Evolutionary conservation across 768 basidiomycete species (phyloP).

Genomic region (Piloderma croceum): DNA sequence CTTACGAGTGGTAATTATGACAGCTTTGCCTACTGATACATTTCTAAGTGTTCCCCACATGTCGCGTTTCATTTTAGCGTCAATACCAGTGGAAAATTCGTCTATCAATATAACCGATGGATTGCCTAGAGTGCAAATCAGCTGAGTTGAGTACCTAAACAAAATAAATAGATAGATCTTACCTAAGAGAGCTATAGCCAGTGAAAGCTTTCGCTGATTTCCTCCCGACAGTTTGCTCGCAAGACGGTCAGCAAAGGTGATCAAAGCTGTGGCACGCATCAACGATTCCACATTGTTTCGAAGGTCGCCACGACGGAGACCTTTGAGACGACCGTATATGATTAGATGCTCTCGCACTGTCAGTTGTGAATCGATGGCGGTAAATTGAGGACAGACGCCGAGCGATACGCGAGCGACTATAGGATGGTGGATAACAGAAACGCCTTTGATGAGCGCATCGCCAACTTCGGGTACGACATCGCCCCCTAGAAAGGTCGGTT

Average conservation of each 20-base stretch:
- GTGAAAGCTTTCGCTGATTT: slow-evolving; percentile 69
- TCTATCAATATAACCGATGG: slow-evolving; percentile 76
- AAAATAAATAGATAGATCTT: slow-evolving; percentile 2
- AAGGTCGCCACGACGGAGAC: slow-evolving; percentile 50
- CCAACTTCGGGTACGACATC: slow-evolving; percentile 63
- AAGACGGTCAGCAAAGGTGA: slow-evolving; percentile 59
- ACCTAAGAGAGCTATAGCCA: slow-evolving; percentile 76
- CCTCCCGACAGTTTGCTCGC: slow-evolving; percentile 75
- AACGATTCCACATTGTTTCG: slow-evolving; percentile 49
- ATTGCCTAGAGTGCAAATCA: slow-evolving; percentile 43
- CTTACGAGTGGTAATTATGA: slow-evolving; percentile 68
- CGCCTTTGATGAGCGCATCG: slow-evolving; percentile 61
- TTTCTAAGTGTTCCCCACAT: slow-evolving; percentile 73
- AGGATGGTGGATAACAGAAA: slow-evolving; percentile 61
- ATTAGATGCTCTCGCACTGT: slow-evolving; percentile 73
- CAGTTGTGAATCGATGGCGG: slow-evolving; percentile 72
- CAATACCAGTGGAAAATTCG: slow-evolving; percentile 79
- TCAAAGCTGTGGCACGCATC: slow-evolving; percentile 52
- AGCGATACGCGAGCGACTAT: slow-evolving; percentile 60
- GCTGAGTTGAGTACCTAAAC: slow-evolving; percentile 1
- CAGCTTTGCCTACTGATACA: slow-evolving; percentile 61
- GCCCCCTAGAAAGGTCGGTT: slow-evolving; percentile 43
- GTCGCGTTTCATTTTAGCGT: slow-evolving; percentile 77
- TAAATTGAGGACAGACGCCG: slow-evolving; percentile 82
- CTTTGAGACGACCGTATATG: slow-evolving; percentile 72